Evolutionary conservation across 345 rosid genomes (phyloP), one percentile per base, ranked within the genome.

Genomic region (Populus euphratica): DNA sequence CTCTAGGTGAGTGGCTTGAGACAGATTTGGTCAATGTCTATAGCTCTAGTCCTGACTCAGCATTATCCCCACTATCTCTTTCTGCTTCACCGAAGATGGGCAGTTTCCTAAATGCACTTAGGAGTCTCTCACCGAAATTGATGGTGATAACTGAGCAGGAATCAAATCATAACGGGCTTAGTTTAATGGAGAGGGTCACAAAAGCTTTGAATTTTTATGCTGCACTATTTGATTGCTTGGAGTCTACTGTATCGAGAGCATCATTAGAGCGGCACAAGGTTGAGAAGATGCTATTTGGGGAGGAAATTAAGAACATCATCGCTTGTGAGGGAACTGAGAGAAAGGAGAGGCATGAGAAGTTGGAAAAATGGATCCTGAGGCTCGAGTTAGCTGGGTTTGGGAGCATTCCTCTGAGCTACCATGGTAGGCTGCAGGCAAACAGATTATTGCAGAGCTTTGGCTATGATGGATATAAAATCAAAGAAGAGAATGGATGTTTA

Each of bases 1-100:
- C 91, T 12, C 74, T 88, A n/a, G 89, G 90, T n/a, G 92, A 91
- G 80, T 89, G 89, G 92, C 91, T 91, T n/a, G 84, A 89, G 87
- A 91, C 72, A 86, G 92, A 91, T 69, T 44, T 75, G 6, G 70
- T 72, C 75, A 81, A 75, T 36, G 29, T 77, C 50, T 84, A 78
- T 49, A 79, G 81, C 70, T 78, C 83, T 29, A 84, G 91, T 82
- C 82, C 91, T 29, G 92, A 88, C 73, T 82, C 90, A 18, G 78
- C 87, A 62, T 76, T 83, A 16, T 86, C 91, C 33, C 92, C 94
- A 7, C 59, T 78, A 27, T 80, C 91, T 29, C 64, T 72, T 52
- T 74, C 87, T 76, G 73, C 82, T 35, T 82, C 92, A 10, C 81
- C 89, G 1, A 86, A 80, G 79, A 86, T 89, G 88, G 86, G 82